Base-by-base conservation (phyloP, 83 land plant species). In the Diphasiastrum complanatum region DNA sequence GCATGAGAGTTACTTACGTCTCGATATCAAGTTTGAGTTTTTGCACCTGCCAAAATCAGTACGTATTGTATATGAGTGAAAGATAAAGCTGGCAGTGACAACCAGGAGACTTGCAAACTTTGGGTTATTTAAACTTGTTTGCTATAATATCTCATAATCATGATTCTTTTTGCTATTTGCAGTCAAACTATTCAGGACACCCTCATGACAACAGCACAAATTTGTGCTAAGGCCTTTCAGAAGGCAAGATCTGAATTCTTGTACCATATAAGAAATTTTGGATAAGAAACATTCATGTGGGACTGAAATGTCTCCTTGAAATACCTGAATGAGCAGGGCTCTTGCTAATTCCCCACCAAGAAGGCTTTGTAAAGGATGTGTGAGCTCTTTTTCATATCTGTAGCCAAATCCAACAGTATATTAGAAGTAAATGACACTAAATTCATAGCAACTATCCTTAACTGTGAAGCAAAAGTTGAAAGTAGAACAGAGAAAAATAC, bases 21-120 rank as follows among this genome's bases (percentile, higher is more conserved):
- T 93, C 99, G 69, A 86, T 78, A 63, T 93, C 99, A 33, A 89
- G 79, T 52, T 93, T 93, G 18, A 93, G 78, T 78, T 93, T 93
- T 67, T 93, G 99, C 51, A 93, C 78, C 97, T 90, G 86, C 38
- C 41, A 58, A 48, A 38, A 26, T 51, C 0, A 65, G 16, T 50
- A 53, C 12, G 16, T 60, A 65, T 2, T 18, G 23, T 24, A 4
- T 24, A 47, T 5, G 23, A 25, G 23, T 4, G 50, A 5, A 4
- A 14, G 14, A 4, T 14, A n/a, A n/a, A n/a, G n/a, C n/a, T n/a
- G n/a, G n/a, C n/a, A n/a, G n/a, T n/a, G n/a, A n/a, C n/a, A n/a
- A n/a, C n/a, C n/a, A n/a, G n/a, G n/a, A n/a, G n/a, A n/a, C n/a
- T n/a, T n/a, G n/a, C n/a, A n/a, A n/a, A n/a, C n/a, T n/a, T n/a